phyloP scores from a whole-genome alignment of 2,329 filamentous ascomycete genomes.

The Penicillium polonicum region DNA sequence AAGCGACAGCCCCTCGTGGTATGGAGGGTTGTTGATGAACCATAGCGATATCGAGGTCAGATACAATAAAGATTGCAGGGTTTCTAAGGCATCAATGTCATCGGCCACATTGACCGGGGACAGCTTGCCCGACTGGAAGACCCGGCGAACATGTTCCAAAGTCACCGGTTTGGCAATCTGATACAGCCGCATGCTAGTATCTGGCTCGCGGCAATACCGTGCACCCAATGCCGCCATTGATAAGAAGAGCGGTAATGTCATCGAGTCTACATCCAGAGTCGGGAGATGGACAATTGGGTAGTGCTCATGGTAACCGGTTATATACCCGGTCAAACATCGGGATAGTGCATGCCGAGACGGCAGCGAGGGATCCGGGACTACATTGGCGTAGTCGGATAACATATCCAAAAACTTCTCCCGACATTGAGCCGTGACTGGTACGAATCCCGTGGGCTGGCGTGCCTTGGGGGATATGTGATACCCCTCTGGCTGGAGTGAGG shows the following conservation, averaged over 20 bases:
- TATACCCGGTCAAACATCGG: slow-evolving; percentile 34
- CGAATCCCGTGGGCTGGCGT: slow-evolving; percentile 29
- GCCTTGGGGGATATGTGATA: slow-evolving; percentile 26
- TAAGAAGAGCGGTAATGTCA: slow-evolving; percentile 28
- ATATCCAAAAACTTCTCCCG: slow-evolving; percentile 28
- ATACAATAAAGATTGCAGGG: slow-evolving; percentile 30
- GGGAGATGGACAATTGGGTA: slow-evolving; percentile 37
- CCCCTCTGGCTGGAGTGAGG: slow-evolving; percentile 35
- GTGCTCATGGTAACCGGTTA: slow-evolving; percentile 35
- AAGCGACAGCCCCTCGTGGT: slow-evolving; percentile 30
- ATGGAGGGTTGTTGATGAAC: slow-evolving; percentile 34
- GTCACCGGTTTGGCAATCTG: slow-evolving; percentile 34
- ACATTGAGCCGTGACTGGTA: slow-evolving; percentile 34
- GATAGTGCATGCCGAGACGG: slow-evolving; percentile 37
- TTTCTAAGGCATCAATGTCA: slow-evolving; percentile 30
- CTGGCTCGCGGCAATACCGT: slow-evolving; percentile 35
- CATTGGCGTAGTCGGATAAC: slow-evolving; percentile 29
- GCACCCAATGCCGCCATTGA: slow-evolving; percentile 36
- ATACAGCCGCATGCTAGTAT: slow-evolving; percentile 34
- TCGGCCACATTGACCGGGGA: slow-evolving; percentile 16
- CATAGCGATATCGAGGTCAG: slow-evolving; percentile 32
- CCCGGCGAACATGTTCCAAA: slow-evolving; percentile 32
- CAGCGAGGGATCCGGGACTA: slow-evolving; percentile 27
- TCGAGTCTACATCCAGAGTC: slow-evolving; percentile 28
- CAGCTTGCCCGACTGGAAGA: slow-evolving; percentile 26